phyloP scores from a whole-genome alignment of 257 asterid genomes.

The Fraxinus americana region DNA sequence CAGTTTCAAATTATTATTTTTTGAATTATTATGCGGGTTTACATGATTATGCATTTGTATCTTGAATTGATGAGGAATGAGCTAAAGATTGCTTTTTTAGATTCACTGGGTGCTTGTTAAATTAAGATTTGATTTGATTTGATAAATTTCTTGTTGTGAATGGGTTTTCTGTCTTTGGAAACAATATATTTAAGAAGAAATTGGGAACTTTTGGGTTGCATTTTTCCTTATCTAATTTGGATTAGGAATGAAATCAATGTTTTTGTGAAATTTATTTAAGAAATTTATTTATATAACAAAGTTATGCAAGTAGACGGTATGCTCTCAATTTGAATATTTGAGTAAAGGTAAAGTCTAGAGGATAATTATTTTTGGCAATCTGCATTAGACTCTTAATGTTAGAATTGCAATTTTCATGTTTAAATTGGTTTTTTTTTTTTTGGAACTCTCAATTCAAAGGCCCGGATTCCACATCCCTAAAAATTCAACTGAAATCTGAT shows the following conservation, averaged over 20 bases:
- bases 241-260: neutral
- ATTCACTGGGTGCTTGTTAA: constrained; percentile 17
- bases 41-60: constrained; percentile 17
- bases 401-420: neutral
- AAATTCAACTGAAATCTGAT: too few relatives aligned
- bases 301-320: constrained; percentile 12
- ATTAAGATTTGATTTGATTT: constrained; percentile 16
- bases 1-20: neutral
- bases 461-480: too few relatives aligned
- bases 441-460: too few relatives aligned
- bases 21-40: neutral
- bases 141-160: neutral
- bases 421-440: neutral
- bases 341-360: neutral
- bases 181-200: neutral
- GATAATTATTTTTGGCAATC: neutral
- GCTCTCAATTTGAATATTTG: constrained; percentile 19
- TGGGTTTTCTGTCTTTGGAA: neutral
- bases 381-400: constrained; percentile 12
- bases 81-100: constrained; percentile 42
- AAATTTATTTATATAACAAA: neutral
- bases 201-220: constrained; percentile 9
- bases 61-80: constrained; percentile 20
- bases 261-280: neutral
- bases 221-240: neutral